phyloP scores from a whole-genome alignment of 164 flowering plant genomes.

The Santalum album region DNA sequence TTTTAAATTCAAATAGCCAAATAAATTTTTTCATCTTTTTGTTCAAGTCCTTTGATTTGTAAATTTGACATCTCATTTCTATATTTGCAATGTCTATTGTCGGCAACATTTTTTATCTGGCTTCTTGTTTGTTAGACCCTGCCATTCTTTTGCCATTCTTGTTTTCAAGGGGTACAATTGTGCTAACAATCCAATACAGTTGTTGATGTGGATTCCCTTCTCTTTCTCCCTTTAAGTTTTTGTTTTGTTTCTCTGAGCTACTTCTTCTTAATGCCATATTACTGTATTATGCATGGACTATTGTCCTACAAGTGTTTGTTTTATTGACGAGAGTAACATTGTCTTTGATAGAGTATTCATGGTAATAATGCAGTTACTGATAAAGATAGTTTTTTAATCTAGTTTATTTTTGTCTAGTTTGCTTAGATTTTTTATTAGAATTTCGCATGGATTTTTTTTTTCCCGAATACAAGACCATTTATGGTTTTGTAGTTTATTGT shows the following conservation, averaged over 20 bases:
- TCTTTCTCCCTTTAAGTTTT: not conserved
- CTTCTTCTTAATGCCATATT: conserved; percentile 3
- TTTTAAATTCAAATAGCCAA: too few relatives aligned
- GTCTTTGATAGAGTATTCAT: too few relatives aligned
- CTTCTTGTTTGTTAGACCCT: conserved; percentile 58
- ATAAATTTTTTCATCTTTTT: not conserved
- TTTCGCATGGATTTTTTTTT: too few relatives aligned
- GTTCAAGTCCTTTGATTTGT: not conserved
- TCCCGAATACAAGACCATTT: not conserved
- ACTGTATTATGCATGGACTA: conserved; percentile 40
- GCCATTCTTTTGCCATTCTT: conserved; percentile 37
- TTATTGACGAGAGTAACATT: too few relatives aligned
- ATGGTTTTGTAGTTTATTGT: conserved; percentile 61
- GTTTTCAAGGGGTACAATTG: conserved; percentile 51
- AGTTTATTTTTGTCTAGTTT: too few relatives aligned
- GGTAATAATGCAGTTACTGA: too few relatives aligned
- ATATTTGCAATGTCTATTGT: conserved; percentile 68
- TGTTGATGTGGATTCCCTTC: conserved; percentile 53
- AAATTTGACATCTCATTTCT: not conserved
- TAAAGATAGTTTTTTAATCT: too few relatives aligned
- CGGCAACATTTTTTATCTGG: conserved; percentile 58
- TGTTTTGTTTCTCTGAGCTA: not conserved
- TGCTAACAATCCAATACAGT: conserved; percentile 59
- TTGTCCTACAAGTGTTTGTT: conserved; percentile 14
- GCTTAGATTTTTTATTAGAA: too few relatives aligned